A percentile compares a stretch with the other conserved stretches of the same genome.
Evolutionary conservation across 306 rosid species (phyloP).

Genomic region (Citrullus mucosospermus): DNA sequence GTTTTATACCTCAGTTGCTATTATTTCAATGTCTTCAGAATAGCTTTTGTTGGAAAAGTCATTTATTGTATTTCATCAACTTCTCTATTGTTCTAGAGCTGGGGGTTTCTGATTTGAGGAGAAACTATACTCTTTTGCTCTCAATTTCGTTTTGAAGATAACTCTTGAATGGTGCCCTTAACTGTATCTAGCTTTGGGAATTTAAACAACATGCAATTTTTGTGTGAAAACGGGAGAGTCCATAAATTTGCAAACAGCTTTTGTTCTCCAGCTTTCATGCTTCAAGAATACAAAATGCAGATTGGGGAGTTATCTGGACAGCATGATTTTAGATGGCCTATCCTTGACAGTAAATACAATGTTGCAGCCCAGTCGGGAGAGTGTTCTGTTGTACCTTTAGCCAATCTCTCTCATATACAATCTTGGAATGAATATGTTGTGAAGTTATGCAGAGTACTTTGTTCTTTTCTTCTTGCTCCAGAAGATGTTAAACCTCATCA

Average conservation of each 20-base stretch:
- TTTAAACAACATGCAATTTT: constrained; percentile 68
- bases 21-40: neutral
- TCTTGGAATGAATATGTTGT: constrained; percentile 65
- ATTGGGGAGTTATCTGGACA: constrained; percentile 23
- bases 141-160: neutral
- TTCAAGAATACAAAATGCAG: constrained; percentile 60
- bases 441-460: constrained; percentile 58
- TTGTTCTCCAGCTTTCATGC: constrained; percentile 83
- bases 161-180: constrained; percentile 23
- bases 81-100: neutral
- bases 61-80: neutral
- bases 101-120: constrained; percentile 10
- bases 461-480: constrained; percentile 71
- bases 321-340: constrained; percentile 23
- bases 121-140: constrained; percentile 5
- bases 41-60: neutral
- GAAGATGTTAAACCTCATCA: constrained; percentile 44
- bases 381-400: constrained; percentile 28
- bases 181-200: constrained; percentile 67
- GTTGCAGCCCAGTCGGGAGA: constrained; percentile 18
- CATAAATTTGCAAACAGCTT: constrained; percentile 94
- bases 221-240: constrained; percentile 84
- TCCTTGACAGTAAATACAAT: constrained; percentile 24
- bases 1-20: neutral
- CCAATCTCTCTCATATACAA: constrained; percentile 31